A percentile compares a stretch with the other conserved stretches of the same genome.
phyloP scores from a whole-genome alignment of 345 rosid species.

The Eutrema japonicum region DNA sequence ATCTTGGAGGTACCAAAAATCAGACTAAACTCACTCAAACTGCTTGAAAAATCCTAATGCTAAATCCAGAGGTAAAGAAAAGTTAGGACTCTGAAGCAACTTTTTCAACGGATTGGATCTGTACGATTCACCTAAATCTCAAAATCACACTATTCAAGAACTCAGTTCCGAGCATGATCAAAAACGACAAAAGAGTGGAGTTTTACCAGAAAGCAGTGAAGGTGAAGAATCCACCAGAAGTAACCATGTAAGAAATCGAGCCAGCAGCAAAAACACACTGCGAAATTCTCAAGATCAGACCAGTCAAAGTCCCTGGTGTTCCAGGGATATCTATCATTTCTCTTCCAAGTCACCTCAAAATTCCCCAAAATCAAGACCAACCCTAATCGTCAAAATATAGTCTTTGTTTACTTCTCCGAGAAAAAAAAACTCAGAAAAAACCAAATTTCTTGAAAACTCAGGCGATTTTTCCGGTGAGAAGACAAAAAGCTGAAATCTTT shows the following conservation, averaged over 20 bases:
- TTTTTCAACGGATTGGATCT: constrained; percentile 35
- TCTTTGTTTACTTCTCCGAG: constrained; percentile 21
- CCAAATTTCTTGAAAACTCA: constrained; percentile 21
- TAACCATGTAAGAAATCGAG: constrained; percentile 70
- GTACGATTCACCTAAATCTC: not conserved
- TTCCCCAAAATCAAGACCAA: constrained; percentile 3
- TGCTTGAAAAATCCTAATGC: not conserved
- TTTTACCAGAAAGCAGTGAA: constrained; percentile 84
- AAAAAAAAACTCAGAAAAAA: not conserved
- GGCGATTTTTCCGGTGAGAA: constrained; percentile 4
- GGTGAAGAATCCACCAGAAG: constrained; percentile 60
- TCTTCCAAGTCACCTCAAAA: constrained; percentile 11
- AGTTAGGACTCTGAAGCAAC: constrained; percentile 14
- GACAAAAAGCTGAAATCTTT: constrained; percentile 8
- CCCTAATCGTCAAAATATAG: constrained; percentile 11
- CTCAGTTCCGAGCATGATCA: constrained; percentile 16
- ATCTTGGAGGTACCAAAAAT: constrained; percentile 3
- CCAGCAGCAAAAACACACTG: constrained; percentile 79
- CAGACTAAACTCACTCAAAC: not conserved
- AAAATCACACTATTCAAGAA: constrained; percentile 8
- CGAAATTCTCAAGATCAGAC: constrained; percentile 60
- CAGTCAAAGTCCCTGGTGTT: constrained; percentile 79
- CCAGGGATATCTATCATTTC: constrained; percentile 83
- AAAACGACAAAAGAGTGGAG: not conserved
- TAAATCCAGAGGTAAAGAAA: not conserved